Conservation (phyloP, 106 monocot species). For the Dactylorhiza incarnata region DNA sequence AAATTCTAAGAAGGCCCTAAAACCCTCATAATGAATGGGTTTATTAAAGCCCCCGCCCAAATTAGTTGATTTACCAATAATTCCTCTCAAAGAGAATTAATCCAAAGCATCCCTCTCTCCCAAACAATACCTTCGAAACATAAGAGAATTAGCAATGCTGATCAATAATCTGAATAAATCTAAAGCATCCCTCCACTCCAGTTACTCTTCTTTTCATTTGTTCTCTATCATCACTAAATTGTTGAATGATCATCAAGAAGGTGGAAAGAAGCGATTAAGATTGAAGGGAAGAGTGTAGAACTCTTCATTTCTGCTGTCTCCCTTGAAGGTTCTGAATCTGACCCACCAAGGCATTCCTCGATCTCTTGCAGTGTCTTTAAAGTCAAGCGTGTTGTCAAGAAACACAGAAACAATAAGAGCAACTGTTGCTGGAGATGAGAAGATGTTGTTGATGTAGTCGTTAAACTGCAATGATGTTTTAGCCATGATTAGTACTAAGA, state of each 20-base stretch:
- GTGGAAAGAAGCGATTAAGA: slow-evolving; percentile 96
- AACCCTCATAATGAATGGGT: no score
- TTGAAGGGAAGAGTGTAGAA: slow-evolving; percentile 99
- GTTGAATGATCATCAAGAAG: slow-evolving; percentile 34
- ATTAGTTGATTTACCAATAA: no score
- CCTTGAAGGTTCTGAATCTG: slow-evolving; percentile 86
- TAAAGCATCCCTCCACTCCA: no score
- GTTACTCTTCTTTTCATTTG: no score
- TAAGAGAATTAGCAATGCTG: no score
- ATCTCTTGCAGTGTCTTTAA: slow-evolving; percentile 74
- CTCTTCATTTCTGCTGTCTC: slow-evolving; percentile 92
- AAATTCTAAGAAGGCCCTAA: no score
- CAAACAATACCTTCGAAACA: no score
- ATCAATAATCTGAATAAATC: no score
- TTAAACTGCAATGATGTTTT: slow-evolving; percentile 65
- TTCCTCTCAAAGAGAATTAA: no score
- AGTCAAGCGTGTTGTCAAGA: slow-evolving; percentile 91
- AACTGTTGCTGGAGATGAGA: slow-evolving; percentile 88
- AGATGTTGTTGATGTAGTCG: slow-evolving; percentile 89
- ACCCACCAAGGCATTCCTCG: slow-evolving; percentile 99
- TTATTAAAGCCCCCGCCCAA: no score
- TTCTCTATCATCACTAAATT: no score
- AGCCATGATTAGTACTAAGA: not conserved
- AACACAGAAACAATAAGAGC: slow-evolving; percentile 72
- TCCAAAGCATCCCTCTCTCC: no score